These are phyloP conservation scores for Arabidopsis arenosa DNA, from an alignment of 345 rosid species.

Conservation along the genomic window DNA sequence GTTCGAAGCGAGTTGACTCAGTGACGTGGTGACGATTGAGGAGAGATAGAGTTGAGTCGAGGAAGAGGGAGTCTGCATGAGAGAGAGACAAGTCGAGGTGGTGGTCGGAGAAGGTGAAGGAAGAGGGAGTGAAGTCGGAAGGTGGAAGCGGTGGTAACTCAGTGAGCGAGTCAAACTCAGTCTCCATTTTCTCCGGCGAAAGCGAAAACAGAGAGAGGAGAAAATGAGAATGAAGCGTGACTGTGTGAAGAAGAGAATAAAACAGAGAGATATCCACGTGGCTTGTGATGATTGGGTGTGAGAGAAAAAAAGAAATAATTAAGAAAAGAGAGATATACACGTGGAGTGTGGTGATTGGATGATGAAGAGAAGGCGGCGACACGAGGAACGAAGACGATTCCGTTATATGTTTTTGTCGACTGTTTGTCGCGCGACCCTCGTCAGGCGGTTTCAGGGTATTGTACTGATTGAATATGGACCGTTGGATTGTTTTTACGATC, in stretches of 20 bases:
- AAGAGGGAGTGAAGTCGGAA: constrained; percentile 34
- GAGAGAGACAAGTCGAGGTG: neutral
- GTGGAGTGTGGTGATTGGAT: constrained; percentile 36
- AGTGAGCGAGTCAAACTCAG: constrained; percentile 32
- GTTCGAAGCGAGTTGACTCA: constrained; percentile 22
- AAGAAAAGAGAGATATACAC: constrained; percentile 16
- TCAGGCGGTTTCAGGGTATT: constrained; percentile 42
- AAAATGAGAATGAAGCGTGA: neutral
- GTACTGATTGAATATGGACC: constrained; percentile 22
- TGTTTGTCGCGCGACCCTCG: constrained; percentile 21
- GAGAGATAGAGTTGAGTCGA: constrained; percentile 7
- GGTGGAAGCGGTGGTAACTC: constrained; percentile 44
- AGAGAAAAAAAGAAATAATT: neutral
- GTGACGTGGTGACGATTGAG: constrained; percentile 16
- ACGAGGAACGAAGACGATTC: constrained; percentile 50
- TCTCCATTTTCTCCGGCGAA: neutral
- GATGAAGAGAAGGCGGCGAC: constrained; percentile 44
- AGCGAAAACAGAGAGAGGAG: neutral
- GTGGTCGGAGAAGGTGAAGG: constrained; percentile 20
- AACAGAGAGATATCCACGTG: constrained; percentile 42
- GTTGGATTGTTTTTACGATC: constrained; percentile 26
- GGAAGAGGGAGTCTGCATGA: neutral
- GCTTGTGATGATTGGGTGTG: neutral
- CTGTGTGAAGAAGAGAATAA: neutral
- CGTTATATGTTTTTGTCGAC: constrained; percentile 34